Evolutionary conservation across 345 rosid genomes (phyloP).

Genomic region (Eucalyptus fibrosa): DNA sequence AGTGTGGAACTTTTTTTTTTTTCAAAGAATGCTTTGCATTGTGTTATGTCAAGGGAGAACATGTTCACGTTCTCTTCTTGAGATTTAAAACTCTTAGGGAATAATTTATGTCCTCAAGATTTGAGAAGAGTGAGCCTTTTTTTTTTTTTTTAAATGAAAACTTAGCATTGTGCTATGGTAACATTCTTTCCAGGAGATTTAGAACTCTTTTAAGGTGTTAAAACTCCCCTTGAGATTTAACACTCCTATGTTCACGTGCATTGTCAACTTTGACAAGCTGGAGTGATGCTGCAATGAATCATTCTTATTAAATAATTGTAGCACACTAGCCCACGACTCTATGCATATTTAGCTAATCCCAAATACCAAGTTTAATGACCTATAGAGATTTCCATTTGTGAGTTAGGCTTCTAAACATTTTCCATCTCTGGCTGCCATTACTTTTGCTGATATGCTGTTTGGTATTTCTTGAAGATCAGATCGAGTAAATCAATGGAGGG

Average conservation of each 20-base stretch:
- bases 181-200: no score
- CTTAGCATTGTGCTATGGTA: rapidly evolving
- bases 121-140: no score
- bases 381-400: neutral
- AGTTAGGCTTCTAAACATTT: neutral
- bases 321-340: neutral
- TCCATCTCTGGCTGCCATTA: rapidly evolving
- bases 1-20: neutral
- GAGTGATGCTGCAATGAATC: neutral
- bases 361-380: rapidly evolving
- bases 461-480: neutral
- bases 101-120: no score
- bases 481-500: neutral
- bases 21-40: rapidly evolving
- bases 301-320: neutral
- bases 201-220: no score
- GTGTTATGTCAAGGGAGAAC: no score
- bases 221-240: no score
- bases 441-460: rapidly evolving
- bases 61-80: rapidly evolving
- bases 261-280: rapidly evolving
- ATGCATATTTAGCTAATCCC: rapidly evolving
- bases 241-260: rapidly evolving
- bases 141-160: rapidly evolving
- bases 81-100: rapidly evolving